A percentile compares a stretch with the other conserved stretches of the same genome.
phyloP scores from a whole-genome alignment of 2,329 filamentous ascomycete genomes.

The Penicillium sumatraense region DNA sequence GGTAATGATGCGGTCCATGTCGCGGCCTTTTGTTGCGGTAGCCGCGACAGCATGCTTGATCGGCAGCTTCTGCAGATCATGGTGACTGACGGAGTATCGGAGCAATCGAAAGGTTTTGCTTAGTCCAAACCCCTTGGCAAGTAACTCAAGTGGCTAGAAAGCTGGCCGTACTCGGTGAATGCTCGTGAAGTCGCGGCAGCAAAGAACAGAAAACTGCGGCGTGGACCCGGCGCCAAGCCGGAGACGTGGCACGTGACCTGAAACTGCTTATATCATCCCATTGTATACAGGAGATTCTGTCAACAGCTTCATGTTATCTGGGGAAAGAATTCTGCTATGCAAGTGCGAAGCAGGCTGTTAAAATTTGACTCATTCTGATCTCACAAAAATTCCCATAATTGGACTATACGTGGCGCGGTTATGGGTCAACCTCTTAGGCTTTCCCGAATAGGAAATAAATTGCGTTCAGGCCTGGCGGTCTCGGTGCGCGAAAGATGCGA shows the following conservation, averaged over 20 bases:
- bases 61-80: conserved; percentile 51
- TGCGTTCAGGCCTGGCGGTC: not conserved
- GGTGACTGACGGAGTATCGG: conserved; percentile 7
- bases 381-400: too few species aligned
- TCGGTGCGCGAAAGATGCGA: not conserved
- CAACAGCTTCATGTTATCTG: not conserved
- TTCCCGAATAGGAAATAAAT: not conserved
- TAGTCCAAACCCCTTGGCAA: not conserved
- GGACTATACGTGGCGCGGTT: not conserved
- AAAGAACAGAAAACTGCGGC: conserved; percentile 39
- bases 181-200: conserved; percentile 14
- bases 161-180: conserved; percentile 8
- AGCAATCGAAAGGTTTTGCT: too few species aligned
- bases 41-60: conserved; percentile 43
- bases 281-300: not conserved
- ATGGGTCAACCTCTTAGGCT: not conserved
- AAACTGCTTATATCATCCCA: not conserved
- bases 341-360: not conserved
- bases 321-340: not conserved
- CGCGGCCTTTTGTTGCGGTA: conserved; percentile 38
- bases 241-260: conserved; percentile 32
- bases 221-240: conserved; percentile 43
- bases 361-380: too few species aligned
- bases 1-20: conserved; percentile 33
- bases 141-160: not conserved